A percentile compares a stretch with the other conserved stretches of the same genome.
These are phyloP conservation scores for Apiospora aurea DNA, from an alignment of 2,329 filamentous ascomycete genomes.

Conservation along the genomic window DNA sequence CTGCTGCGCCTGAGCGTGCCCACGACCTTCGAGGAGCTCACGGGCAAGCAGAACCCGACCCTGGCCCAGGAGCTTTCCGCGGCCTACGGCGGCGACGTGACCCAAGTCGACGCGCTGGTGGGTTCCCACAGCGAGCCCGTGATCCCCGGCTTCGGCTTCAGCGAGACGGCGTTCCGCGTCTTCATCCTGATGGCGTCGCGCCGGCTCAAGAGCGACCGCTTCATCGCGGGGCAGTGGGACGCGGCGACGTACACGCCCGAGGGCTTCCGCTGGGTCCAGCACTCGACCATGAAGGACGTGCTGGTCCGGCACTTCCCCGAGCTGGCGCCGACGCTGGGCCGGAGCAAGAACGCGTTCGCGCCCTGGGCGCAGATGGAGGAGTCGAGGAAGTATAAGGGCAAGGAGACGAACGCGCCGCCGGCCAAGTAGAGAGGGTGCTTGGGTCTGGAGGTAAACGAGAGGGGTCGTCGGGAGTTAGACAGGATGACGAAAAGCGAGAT, in stretches of 20 bases:
- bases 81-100: conserved; percentile 50
- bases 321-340: conserved; percentile 41
- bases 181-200: conserved; percentile 54
- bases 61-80: conserved; percentile 46
- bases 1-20: conserved; percentile 48
- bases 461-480: no score
- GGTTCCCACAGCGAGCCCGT: conserved; percentile 51
- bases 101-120: conserved; percentile 50
- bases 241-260: conserved; percentile 48
- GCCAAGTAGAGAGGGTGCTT: background rate
- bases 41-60: conserved; percentile 43
- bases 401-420: conserved; percentile 37
- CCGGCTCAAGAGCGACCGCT: conserved; percentile 52
- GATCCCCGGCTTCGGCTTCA: conserved; percentile 54
- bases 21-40: conserved; percentile 48
- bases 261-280: conserved; percentile 52
- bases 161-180: conserved; percentile 54
- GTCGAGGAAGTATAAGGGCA: conserved; percentile 35
- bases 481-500: no score
- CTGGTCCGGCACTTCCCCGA: conserved; percentile 52
- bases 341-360: conserved; percentile 44
- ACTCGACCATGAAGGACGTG: conserved; percentile 51
- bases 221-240: conserved; percentile 51
- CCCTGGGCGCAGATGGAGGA: conserved; percentile 39
- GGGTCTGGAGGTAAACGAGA: no score